Conservation (phyloP, 2,329 filamentous ascomycete genomes). For the Cytospora chrysosperma region DNA sequence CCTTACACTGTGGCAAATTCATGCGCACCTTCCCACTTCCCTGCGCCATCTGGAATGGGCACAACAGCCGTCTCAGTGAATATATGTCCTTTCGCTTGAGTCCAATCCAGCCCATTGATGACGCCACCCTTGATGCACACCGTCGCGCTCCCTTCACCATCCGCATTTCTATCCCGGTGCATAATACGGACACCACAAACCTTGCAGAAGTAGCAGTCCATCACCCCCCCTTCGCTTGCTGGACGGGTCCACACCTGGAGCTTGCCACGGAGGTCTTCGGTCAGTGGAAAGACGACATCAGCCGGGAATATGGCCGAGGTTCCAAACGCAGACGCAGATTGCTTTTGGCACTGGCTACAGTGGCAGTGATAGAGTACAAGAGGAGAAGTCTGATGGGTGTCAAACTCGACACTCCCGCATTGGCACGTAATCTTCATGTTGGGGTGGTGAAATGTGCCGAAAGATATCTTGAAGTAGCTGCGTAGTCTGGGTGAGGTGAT, state of each 20-base stretch:
- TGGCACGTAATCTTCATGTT: conserved; percentile 30
- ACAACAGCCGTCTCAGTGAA: conserved; percentile 46
- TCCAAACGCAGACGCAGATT: conserved; percentile 37
- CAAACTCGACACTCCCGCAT: conserved; percentile 34
- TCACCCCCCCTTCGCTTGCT: conserved; percentile 31
- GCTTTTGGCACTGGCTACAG: conserved; percentile 39
- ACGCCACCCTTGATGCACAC: conserved; percentile 49
- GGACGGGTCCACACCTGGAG: conserved; percentile 33
- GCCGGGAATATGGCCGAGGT: conserved; percentile 38
- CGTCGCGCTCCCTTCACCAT: conserved; percentile 38
- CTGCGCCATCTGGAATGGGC: conserved; percentile 39
- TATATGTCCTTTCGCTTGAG: conserved; percentile 44
- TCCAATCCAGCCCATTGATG: conserved; percentile 42
- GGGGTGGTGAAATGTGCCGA: no score
- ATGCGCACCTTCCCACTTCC: neutral
- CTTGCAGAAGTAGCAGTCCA: conserved; percentile 38
- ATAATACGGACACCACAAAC: conserved; percentile 45
- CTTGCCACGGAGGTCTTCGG: conserved; percentile 29
- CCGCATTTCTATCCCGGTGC: conserved; percentile 40
- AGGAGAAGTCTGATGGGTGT: conserved; percentile 31
- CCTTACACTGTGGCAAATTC: no score
- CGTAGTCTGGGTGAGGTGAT: no score
- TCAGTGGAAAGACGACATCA: conserved; percentile 34
- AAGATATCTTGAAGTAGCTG: no score
- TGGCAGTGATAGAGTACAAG: conserved; percentile 37